phyloP scores from a whole-genome alignment of 345 rosid species.

The Syzygium grande region DNA sequence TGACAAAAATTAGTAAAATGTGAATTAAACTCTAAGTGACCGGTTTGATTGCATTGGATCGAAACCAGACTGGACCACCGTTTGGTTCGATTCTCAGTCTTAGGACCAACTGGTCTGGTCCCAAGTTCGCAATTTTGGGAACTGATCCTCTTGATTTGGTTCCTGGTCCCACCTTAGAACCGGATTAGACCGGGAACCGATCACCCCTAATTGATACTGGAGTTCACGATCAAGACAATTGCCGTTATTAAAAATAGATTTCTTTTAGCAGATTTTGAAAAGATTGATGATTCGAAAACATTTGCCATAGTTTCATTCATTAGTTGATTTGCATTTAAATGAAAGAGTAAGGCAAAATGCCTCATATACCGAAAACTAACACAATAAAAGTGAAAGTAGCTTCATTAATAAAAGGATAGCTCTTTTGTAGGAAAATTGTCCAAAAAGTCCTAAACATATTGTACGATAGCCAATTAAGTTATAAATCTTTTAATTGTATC shows the following conservation, averaged over 20 bases:
- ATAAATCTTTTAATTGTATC: accelerated
- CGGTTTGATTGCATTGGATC: too few species aligned
- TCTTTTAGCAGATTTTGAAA: neutral
- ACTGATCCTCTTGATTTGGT: too few species aligned
- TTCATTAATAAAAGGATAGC: neutral
- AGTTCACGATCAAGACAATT: neutral
- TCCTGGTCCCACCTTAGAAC: too few species aligned
- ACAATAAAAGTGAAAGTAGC: neutral
- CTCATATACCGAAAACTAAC: neutral
- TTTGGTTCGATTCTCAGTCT: too few species aligned
- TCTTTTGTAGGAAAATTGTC: neutral
- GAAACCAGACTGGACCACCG: too few species aligned
- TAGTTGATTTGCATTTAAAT: neutral
- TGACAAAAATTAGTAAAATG: too few species aligned
- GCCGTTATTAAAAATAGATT: neutral
- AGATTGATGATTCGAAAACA: neutral
- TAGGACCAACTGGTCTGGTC: too few species aligned
- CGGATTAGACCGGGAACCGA: too few species aligned
- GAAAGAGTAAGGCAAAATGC: neutral
- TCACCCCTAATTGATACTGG: neutral
- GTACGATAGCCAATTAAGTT: accelerated
- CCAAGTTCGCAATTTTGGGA: too few species aligned
- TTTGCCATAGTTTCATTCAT: neutral
- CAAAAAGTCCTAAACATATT: neutral
- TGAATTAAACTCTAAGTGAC: too few species aligned